Evolutionary conservation across 177 flowering plant genomes (phyloP).

Genomic region (Vitis hybrid): DNA sequence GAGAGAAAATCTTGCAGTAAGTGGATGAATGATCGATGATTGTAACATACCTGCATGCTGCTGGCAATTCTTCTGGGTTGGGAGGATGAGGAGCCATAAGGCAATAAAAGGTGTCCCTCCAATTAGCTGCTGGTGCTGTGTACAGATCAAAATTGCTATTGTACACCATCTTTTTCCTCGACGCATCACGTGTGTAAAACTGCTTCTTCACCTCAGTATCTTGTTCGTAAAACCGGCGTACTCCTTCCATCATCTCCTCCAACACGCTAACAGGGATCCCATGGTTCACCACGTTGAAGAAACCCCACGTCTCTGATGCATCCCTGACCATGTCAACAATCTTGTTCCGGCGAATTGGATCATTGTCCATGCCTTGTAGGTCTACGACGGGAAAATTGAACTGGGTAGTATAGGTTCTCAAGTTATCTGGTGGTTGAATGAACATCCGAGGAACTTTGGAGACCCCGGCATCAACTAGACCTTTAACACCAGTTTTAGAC

Average conservation of each 20-base stretch:
- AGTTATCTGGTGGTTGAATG: not conserved
- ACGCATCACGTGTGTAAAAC: conserved; percentile 13
- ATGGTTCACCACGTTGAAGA: conserved; percentile 28
- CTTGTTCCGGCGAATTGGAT: conserved; percentile 9
- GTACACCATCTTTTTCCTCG: conserved; percentile 6
- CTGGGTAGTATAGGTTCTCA: not conserved
- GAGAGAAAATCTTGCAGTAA: too few relatives aligned
- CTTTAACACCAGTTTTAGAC: conserved; percentile 29
- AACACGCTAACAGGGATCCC: conserved; percentile 17
- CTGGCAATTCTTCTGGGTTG: conserved; percentile 20
- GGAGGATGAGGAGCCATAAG: conserved; percentile 24
- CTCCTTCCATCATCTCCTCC: conserved; percentile 24
- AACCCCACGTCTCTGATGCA: conserved; percentile 22
- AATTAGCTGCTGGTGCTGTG: conserved; percentile 8
- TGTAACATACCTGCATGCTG: conserved; percentile 13
- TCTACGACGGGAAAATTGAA: conserved; percentile 22
- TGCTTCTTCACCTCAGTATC: conserved; percentile 19
- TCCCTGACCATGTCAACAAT: conserved; percentile 10
- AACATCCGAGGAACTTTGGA: conserved; percentile 20
- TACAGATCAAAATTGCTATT: conserved; percentile 27
- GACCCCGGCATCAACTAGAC: conserved; percentile 27
- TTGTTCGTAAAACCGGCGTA: conserved; percentile 20
- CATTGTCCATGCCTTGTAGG: conserved; percentile 4
- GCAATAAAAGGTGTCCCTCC: conserved; percentile 26
- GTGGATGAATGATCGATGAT: too few relatives aligned